These are phyloP conservation scores for Penicillium parvum DNA, from an alignment of 495 filamentous ascomycete genomes.

Conservation along the genomic window DNA sequence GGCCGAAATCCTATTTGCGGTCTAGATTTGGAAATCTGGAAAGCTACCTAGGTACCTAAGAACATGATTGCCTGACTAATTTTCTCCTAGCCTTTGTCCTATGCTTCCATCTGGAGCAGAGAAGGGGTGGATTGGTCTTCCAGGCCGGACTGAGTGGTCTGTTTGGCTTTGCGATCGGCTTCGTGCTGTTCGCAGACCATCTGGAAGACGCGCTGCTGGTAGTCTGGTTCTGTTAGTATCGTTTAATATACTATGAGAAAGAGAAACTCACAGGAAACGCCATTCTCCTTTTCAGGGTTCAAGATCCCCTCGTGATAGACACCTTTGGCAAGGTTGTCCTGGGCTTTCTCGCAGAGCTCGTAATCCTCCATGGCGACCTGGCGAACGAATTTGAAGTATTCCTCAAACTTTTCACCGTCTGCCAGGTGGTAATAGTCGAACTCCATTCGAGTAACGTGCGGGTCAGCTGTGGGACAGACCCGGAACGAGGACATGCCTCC, in stretches of 20 bases:
- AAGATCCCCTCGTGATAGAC: conserved; percentile 56
- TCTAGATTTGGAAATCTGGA: neutral
- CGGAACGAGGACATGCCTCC: conserved; percentile 59
- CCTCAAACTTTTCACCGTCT: conserved; percentile 52
- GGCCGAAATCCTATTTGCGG: neutral
- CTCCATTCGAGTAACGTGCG: conserved; percentile 55
- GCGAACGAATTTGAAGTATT: conserved; percentile 56
- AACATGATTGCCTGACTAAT: neutral
- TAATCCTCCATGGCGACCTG: conserved; percentile 59
- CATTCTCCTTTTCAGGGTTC: conserved; percentile 55
- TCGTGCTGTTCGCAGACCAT: conserved; percentile 49
- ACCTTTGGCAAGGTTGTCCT: conserved; percentile 51
- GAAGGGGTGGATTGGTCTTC: conserved; percentile 10
- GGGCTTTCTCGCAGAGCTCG: conserved; percentile 57
- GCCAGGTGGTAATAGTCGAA: conserved; percentile 58
- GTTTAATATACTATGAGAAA: neutral
- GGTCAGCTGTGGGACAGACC: conserved; percentile 50
- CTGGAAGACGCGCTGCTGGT: conserved; percentile 53
- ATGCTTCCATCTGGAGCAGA: conserved; percentile 24
- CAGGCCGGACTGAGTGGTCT: conserved; percentile 1
- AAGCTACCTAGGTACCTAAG: neutral
- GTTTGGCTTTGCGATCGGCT: conserved; percentile 23
- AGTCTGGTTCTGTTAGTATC: conserved; percentile 30
- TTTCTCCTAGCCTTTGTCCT: conserved; percentile 22
- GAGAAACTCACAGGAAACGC: conserved; percentile 47